A percentile compares a stretch with the other conserved stretches of the same genome.
Evolutionary conservation across 257 asterid species (phyloP).

Genomic region (Nicotiana paniculata): DNA sequence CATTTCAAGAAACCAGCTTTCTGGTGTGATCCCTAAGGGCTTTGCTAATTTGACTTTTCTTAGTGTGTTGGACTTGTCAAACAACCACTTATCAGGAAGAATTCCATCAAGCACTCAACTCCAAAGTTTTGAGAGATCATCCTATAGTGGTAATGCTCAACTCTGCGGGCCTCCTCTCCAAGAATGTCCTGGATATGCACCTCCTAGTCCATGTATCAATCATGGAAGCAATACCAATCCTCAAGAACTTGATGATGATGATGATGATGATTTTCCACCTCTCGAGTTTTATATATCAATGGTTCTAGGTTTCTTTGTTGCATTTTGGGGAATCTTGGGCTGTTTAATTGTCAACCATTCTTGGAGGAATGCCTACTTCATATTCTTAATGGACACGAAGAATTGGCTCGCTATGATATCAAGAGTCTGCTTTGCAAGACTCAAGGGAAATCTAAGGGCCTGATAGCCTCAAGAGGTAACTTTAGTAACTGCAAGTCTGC

Average conservation of each 20-base stretch:
- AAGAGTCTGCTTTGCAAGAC: not conserved
- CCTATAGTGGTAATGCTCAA: slow-evolving; percentile 17
- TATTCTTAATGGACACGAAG: not conserved
- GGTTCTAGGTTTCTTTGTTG: not conserved
- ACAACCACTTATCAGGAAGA: slow-evolving; percentile 22
- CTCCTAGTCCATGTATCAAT: not conserved
- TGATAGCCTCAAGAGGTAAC: too few relatives aligned
- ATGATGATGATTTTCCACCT: slow-evolving; percentile 4
- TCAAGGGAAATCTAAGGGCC: not conserved
- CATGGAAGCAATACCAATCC: not conserved
- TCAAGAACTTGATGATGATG: not conserved
- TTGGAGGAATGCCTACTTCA: slow-evolving; percentile 12
- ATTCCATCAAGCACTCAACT: slow-evolving; percentile 30
- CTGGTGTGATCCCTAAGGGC: slow-evolving; percentile 25
- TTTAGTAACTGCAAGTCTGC: too few relatives aligned
- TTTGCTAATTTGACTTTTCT: slow-evolving; percentile 7
- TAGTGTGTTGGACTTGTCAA: slow-evolving; percentile 22
- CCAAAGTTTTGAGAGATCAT: slow-evolving; percentile 21
- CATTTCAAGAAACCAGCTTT: slow-evolving; percentile 26
- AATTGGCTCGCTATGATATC: not conserved
- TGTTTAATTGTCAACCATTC: not conserved
- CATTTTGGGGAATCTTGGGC: not conserved
- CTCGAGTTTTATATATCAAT: slow-evolving; percentile 4
- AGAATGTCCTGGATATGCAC: not conserved
- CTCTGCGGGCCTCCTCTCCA: slow-evolving; percentile 23